phyloP scores from a whole-genome alignment of 1,284 basidiomycete genomes.

The Singerocomus rubriflavus region DNA sequence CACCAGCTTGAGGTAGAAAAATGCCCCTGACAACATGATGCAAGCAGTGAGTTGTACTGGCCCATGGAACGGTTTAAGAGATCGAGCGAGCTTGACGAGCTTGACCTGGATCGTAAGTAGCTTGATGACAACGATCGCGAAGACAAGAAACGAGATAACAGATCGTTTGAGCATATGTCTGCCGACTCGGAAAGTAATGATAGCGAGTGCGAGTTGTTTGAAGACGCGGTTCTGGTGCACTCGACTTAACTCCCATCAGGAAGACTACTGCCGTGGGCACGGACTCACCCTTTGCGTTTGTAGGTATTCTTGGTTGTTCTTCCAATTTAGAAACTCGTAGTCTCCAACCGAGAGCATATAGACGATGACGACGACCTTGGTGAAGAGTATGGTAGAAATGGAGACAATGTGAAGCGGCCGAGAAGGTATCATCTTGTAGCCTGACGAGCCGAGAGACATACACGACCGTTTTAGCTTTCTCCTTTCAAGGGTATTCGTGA shows the following conservation, averaged over 20 bases:
- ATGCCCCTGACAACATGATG: conserved; percentile 23
- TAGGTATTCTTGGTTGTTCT: conserved; percentile 21
- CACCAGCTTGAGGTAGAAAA: conserved; percentile 31
- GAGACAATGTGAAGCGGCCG: conserved; percentile 15
- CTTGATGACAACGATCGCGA: conserved; percentile 31
- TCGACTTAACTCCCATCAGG: neutral
- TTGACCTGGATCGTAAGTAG: conserved; percentile 30
- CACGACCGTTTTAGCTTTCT: neutral
- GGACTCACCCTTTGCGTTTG: conserved; percentile 19
- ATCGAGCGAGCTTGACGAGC: conserved; percentile 29
- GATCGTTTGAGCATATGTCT: conserved; percentile 30
- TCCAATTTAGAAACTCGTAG: conserved; percentile 15
- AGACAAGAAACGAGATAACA: conserved; percentile 29
- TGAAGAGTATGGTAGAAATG: conserved; percentile 18
- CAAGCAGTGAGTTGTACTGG: conserved; percentile 26
- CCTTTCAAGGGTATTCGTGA: neutral
- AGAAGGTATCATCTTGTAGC: conserved; percentile 16
- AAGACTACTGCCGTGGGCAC: neutral
- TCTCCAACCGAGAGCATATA: conserved; percentile 24
- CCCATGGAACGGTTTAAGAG: conserved; percentile 26
- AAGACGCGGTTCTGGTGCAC: conserved; percentile 21
- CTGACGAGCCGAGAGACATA: neutral
- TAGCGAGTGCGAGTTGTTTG: conserved; percentile 23
- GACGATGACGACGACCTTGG: conserved; percentile 18
- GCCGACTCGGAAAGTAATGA: conserved; percentile 30